Evolutionary conservation across 306 rosid genomes (phyloP).

Genomic region (Glycyrrhiza uralensis): DNA sequence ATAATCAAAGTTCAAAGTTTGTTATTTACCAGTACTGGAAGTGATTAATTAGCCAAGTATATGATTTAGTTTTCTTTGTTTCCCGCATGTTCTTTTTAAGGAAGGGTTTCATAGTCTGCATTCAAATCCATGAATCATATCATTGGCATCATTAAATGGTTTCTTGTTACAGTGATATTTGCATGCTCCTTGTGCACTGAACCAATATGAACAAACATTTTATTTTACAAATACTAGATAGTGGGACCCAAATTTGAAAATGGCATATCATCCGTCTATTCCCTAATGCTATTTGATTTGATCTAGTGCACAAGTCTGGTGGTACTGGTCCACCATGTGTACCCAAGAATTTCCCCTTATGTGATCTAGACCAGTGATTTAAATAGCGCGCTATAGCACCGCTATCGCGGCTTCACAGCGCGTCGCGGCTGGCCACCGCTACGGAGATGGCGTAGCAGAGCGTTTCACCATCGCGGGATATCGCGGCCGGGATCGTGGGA

Average conservation of each 20-base stretch:
- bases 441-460: too few species aligned
- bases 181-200: background rate
- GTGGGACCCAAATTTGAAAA: slow-evolving; percentile 1
- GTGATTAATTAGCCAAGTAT: background rate
- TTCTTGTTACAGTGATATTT: background rate
- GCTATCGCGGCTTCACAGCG: too few species aligned
- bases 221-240: background rate
- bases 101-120: background rate
- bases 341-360: background rate
- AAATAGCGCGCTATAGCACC: too few species aligned
- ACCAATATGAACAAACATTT: background rate
- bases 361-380: too few species aligned
- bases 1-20: background rate
- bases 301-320: background rate
- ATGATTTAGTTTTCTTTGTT: background rate
- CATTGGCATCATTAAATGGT: background rate
- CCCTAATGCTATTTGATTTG: background rate
- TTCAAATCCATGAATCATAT: background rate
- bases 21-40: background rate
- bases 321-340: background rate
- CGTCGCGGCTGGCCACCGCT: too few species aligned
- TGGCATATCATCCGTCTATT: background rate
- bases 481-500: too few species aligned
- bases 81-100: background rate
- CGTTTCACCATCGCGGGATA: too few species aligned